Evolutionary conservation across 352 stramenopile species (phyloP).

Genomic region (Phytophthora kernoviae): DNA sequence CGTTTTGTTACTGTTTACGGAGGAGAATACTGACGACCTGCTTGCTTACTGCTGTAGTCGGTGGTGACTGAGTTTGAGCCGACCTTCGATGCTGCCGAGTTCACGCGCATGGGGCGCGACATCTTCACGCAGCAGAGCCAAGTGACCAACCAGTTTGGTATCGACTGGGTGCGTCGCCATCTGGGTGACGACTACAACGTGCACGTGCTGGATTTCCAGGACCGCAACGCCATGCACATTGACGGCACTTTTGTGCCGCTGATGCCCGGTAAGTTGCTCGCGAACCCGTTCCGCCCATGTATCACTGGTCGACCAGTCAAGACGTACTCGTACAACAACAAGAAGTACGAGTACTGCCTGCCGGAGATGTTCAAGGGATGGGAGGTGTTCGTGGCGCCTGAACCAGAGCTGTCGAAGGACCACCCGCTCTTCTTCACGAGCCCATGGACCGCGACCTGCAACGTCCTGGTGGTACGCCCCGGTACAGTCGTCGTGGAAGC

Average conservation of each 20-base stretch:
- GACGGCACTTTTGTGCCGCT: constrained; percentile 89
- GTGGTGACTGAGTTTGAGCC: constrained; percentile 91
- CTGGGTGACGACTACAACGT: constrained; percentile 86
- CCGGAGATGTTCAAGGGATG: constrained; percentile 93
- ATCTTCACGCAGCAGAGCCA: constrained; percentile 93
- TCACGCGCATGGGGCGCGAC: constrained; percentile 89
- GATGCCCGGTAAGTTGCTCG: constrained; percentile 85
- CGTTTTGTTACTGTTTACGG: background rate
- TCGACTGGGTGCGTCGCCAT: constrained; percentile 90
- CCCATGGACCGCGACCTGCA: constrained; percentile 91
- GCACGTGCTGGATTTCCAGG: constrained; percentile 90
- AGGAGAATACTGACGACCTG: background rate
- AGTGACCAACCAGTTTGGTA: constrained; percentile 91
- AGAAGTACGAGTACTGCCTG: constrained; percentile 86
- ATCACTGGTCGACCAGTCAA: constrained; percentile 87
- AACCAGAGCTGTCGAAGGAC: constrained; percentile 74
- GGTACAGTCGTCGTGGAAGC: constrained; percentile 86
- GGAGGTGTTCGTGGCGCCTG: constrained; percentile 88
- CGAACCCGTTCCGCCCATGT: constrained; percentile 87
- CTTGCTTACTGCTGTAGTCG: constrained; percentile 36
- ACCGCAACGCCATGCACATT: constrained; percentile 93
- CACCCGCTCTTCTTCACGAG: constrained; percentile 92
- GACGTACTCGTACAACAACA: constrained; percentile 90
- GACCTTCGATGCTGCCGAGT: constrained; percentile 90
- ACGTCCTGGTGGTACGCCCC: constrained; percentile 86